Evolutionary conservation across 2,329 filamentous ascomycete species (phyloP).

Genomic region (Cladosporium sp.): DNA sequence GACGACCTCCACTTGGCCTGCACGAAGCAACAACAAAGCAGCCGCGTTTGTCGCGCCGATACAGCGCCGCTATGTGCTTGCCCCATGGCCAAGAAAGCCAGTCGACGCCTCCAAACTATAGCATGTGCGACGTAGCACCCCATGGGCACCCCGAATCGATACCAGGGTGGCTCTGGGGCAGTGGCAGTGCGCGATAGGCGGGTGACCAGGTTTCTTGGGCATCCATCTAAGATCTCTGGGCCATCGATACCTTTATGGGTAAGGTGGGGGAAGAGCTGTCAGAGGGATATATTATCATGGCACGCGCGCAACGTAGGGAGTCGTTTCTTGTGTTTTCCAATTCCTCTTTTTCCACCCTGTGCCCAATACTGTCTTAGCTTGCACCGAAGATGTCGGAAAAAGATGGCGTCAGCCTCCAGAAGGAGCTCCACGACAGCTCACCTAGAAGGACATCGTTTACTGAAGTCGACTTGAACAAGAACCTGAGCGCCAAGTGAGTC

Average conservation of each 20-base stretch:
- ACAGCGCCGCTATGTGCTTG: slow-evolving; percentile 12
- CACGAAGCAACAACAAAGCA: slow-evolving; percentile 18
- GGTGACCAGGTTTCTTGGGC: slow-evolving; percentile 3
- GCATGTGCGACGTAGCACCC: slow-evolving; percentile 13
- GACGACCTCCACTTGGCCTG: slow-evolving; percentile 16
- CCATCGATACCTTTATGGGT: slow-evolving; percentile 11
- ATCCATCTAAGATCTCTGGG: slow-evolving; percentile 12
- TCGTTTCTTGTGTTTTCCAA: neutral
- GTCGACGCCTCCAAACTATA: slow-evolving; percentile 5
- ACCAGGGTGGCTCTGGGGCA: neutral
- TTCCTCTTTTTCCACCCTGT: neutral
- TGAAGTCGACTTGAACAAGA: slow-evolving; percentile 28
- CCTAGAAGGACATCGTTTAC: slow-evolving; percentile 1
- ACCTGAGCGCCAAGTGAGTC: slow-evolving; percentile 27
- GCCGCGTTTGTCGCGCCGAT: slow-evolving; percentile 1
- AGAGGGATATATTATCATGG: slow-evolving; percentile 8
- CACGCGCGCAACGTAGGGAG: slow-evolving; percentile 3
- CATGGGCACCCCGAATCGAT: slow-evolving; percentile 15
- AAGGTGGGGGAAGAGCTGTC: slow-evolving; percentile 8
- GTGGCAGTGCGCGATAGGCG: neutral
- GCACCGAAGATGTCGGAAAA: slow-evolving; percentile 8
- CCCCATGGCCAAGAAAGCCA: slow-evolving; percentile 12
- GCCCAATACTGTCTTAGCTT: neutral
- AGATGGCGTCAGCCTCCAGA: slow-evolving; percentile 7
- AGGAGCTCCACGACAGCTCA: neutral